Evolutionary conservation across 2,329 filamentous ascomycete genomes (phyloP).

Genomic region (Fusarium abutilonis): DNA sequence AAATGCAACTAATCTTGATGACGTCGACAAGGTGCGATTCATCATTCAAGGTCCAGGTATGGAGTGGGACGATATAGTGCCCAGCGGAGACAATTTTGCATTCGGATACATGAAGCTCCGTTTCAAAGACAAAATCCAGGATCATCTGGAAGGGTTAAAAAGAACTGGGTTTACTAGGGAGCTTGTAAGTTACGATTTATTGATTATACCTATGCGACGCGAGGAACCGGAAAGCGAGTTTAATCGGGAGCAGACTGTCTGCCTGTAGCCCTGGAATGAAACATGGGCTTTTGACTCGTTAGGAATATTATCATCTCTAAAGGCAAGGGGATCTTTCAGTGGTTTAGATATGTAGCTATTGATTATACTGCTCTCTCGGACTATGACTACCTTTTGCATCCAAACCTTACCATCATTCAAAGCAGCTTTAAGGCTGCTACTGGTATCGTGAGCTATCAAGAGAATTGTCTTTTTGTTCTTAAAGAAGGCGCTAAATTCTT

Average conservation of each 20-base stretch:
- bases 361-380: too few relatives aligned
- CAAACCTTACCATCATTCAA: background rate
- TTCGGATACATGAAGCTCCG: constrained; percentile 19
- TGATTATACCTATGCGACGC: background rate
- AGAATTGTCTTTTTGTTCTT: constrained; percentile 1
- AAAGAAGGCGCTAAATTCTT: constrained; percentile 4
- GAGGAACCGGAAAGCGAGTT: background rate
- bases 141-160: background rate
- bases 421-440: constrained; percentile 12
- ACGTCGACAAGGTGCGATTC: background rate
- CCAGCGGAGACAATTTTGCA: background rate
- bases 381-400: too few relatives aligned
- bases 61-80: constrained; percentile 13
- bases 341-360: too few relatives aligned
- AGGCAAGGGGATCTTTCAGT: too few relatives aligned
- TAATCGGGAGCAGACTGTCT: background rate
- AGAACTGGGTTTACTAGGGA: background rate
- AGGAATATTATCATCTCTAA: too few relatives aligned
- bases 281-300: too few relatives aligned
- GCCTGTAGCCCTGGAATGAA: too few relatives aligned
- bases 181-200: constrained; percentile 7
- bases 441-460: constrained; percentile 7
- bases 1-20: background rate
- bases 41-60: constrained; percentile 10
- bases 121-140: constrained; percentile 1